Base-by-base conservation (phyloP, 208 protist genomes). In the Trypanosomatidae sp. region DNA sequence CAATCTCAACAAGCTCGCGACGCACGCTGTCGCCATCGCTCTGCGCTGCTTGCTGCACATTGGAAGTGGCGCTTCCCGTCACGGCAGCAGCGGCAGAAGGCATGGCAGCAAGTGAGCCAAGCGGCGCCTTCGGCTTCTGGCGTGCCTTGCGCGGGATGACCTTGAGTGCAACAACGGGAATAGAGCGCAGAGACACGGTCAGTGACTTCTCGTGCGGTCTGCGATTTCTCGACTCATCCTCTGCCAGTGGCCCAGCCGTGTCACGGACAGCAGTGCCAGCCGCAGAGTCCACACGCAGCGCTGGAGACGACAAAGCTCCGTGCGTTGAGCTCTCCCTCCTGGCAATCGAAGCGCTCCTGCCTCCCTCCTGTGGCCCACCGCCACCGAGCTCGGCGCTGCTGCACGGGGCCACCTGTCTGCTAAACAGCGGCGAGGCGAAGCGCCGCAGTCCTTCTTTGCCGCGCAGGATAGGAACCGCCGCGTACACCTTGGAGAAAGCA, bases 401-500 rank as follows among this genome's bases (percentile, higher is more conserved):
- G 6, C 13, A 56, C 6, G 58, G 10, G 9, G 15, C 46, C 25
- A 49, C 62, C 39, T 47, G 36, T 4, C 64, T 33, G 19, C n/a
- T 22, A 30, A 44, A 39, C 53, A 47, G 7, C 15, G 41, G 47
- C 5, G 43, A 33, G 3, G 71, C 39, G 28, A 82, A 82, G 39
- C 65, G 77, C 22, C 22, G 12, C 28, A 77, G 70, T 30, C 73
- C 77, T 1, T 65, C 69, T n/a, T 36, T 62, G 5, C 79, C 86
- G 22, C 85, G 74, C 65, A 91, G 78, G 15, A 91, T 81, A 0
- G 87, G 91, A 33, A 93, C 66, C 4, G 91, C 91, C 7, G 87
- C 87, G 74, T 91, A 95, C 41, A 95, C 91, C 66, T 88, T 76
- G 3, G 88, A 92, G 73, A 92, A 95, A 22, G 88, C 86, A 3